phyloP scores from a whole-genome alignment of 345 rosid species.

The Schrenkiella parvula region DNA sequence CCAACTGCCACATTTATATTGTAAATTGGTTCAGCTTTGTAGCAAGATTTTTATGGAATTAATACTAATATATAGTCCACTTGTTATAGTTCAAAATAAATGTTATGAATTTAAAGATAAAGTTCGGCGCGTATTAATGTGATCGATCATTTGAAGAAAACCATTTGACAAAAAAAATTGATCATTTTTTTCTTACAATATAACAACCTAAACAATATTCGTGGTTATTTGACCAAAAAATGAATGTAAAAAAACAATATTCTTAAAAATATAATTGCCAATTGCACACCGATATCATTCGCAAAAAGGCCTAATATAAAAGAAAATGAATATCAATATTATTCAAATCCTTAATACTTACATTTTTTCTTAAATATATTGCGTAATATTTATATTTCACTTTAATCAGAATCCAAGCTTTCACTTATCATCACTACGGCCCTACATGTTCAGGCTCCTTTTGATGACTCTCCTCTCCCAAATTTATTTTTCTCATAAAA shows the following conservation, averaged over 20 bases:
- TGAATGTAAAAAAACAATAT: too few relatives aligned
- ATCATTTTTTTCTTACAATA: background rate
- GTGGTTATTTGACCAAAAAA: background rate
- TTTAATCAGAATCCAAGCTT: background rate
- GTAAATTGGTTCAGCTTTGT: slow-evolving; percentile 14
- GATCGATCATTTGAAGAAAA: background rate
- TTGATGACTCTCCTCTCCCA: background rate
- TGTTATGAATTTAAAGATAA: background rate
- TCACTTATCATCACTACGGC: background rate
- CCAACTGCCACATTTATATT: slow-evolving; percentile 20
- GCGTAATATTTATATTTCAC: background rate
- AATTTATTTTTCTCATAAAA: background rate
- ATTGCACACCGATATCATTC: background rate
- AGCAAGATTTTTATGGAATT: slow-evolving; percentile 4
- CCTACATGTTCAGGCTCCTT: background rate
- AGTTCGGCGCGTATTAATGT: background rate
- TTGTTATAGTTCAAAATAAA: background rate
- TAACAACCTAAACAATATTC: background rate
- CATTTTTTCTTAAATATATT: background rate
- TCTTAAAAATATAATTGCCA: too few relatives aligned
- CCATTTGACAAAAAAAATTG: background rate
- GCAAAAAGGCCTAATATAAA: background rate
- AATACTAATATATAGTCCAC: background rate
- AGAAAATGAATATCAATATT: background rate
- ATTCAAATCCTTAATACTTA: background rate